These are phyloP conservation scores for Pleurotus salmoneostramineus DNA, from an alignment of 768 basidiomycete species.

Conservation along the genomic window DNA sequence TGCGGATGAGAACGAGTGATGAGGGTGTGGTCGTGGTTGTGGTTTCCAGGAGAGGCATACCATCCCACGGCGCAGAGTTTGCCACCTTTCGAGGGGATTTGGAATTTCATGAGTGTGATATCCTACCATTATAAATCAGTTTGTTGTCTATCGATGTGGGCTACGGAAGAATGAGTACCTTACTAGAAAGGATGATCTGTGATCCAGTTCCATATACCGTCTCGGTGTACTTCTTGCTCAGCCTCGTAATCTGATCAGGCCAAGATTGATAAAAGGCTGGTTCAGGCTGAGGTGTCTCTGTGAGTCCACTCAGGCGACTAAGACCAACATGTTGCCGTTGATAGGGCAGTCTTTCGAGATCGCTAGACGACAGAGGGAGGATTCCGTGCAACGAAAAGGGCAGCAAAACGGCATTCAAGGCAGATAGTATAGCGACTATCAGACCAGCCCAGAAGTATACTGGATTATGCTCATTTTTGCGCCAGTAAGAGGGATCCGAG, in stretches of 20 bases:
- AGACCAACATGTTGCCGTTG: slow-evolving; percentile 8
- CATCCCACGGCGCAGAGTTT: slow-evolving; percentile 7
- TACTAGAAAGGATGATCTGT: slow-evolving; percentile 12
- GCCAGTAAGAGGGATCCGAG: neutral
- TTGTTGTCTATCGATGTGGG: neutral
- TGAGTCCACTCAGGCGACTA: neutral
- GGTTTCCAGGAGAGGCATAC: neutral
- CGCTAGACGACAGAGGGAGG: neutral
- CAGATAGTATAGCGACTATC: slow-evolving; percentile 1
- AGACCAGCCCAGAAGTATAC: slow-evolving; percentile 2
- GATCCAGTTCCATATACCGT: slow-evolving; percentile 11
- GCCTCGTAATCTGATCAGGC: slow-evolving; percentile 9
- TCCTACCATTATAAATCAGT: slow-evolving; percentile 5
- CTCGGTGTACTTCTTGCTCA: slow-evolving; percentile 11
- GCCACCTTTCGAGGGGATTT: slow-evolving; percentile 6
- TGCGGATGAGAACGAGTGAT: neutral
- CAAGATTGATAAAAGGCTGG: slow-evolving; percentile 7
- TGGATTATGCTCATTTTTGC: neutral
- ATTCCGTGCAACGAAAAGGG: slow-evolving; percentile 6
- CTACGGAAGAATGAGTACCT: slow-evolving; percentile 2
- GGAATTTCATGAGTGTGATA: slow-evolving; percentile 12
- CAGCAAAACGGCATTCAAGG: slow-evolving; percentile 8
- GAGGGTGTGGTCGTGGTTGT: neutral
- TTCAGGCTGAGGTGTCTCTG: neutral
- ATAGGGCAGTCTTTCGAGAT: slow-evolving; percentile 10